Base-by-base conservation (phyloP, 495 filamentous ascomycete species). In the Penicillium taxi region DNA sequence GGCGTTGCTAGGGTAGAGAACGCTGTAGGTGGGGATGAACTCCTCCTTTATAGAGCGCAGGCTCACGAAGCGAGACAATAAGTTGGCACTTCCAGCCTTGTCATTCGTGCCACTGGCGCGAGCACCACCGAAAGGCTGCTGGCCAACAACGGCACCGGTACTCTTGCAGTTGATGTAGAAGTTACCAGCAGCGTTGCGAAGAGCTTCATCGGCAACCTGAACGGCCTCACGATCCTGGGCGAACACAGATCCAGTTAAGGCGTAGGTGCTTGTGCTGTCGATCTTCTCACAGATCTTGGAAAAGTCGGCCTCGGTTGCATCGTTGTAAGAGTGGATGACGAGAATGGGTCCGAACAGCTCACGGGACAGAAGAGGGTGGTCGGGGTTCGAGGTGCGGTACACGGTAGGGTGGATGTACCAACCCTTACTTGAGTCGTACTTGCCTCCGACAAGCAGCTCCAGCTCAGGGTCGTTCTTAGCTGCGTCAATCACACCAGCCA, bases 81-180 rank as follows among this genome's bases (percentile, higher is more conserved):
- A 58, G 53, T 78, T 82, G 41, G 70, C 69, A 54, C 81, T 87
- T 11, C 87, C 87, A 6, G 86, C 86, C 73, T 94, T 94, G 63
- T 94, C 87, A 48, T 91, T 91, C 28, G 87, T 94, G 9, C 87
- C 87, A 47, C 83, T 89, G 7, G 84, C 85, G 43, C 87, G 72
- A 26, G 81, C 80, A 35, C 87, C 87, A 29, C 87, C 87, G 58
- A 94, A 94, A 19, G 87, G 82, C 62, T 94, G 87, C 72, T 94
- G 87, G 9, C 86, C 87, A 2, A 94, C 86, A 24, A 94, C 86
- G 6, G 87, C 87, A 32, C 86, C 87, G 2, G 87, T 94, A 58
- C 79, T 82, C 75, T 94, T 93, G 69, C 82, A 85, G 67, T 94
- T 94, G 65, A 93, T 77, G 59, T 93, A 93, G 63, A 90, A 93